Evolutionary conservation across 495 filamentous ascomycete species (phyloP).

Genomic region (Entonaema liquescens): DNA sequence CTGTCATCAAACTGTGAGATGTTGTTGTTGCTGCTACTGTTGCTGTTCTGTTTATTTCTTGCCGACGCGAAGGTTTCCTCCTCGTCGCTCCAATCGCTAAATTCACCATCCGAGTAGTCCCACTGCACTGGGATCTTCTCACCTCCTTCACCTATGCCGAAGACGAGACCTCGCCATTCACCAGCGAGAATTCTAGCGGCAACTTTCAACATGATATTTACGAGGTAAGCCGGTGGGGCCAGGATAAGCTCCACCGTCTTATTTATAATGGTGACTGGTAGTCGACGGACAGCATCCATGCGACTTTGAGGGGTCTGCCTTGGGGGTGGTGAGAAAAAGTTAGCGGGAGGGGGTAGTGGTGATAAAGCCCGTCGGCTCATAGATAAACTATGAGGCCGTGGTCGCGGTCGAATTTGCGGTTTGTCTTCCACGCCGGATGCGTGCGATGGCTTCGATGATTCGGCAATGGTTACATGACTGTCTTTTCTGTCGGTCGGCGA

Average conservation of each 20-base stretch:
- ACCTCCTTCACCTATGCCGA: slow-evolving; percentile 57
- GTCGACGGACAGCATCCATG: slow-evolving; percentile 57
- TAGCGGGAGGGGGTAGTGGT: slow-evolving; percentile 72
- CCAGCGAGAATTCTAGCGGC: slow-evolving; percentile 77
- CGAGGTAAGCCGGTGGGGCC: slow-evolving; percentile 76
- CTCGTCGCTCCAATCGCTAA: slow-evolving; percentile 46
- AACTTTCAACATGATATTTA: slow-evolving; percentile 80
- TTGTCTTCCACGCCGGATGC: slow-evolving; percentile 25
- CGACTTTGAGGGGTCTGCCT: slow-evolving; percentile 42
- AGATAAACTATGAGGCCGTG: slow-evolving; percentile 47
- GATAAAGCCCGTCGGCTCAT: slow-evolving; percentile 71
- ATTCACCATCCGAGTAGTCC: slow-evolving; percentile 61
- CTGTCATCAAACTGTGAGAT: slow-evolving; percentile 30
- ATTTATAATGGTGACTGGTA: slow-evolving; percentile 73
- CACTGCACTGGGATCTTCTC: slow-evolving; percentile 63
- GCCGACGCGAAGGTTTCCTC: slow-evolving; percentile 28
- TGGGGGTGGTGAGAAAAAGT: slow-evolving; percentile 66
- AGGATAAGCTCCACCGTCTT: slow-evolving; percentile 79
- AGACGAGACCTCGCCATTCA: slow-evolving; percentile 62
- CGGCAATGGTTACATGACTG: slow-evolving; percentile 9
- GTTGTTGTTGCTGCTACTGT: slow-evolving; percentile 27
- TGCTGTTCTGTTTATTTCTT: slow-evolving; percentile 18
- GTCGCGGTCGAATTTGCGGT: slow-evolving; percentile 26
- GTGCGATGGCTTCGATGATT: slow-evolving; percentile 9
- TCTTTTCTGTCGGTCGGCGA: slow-evolving; percentile 7